Evolutionary conservation across 305 asterid genomes (phyloP).

Genomic region (Petunia hybrid): DNA sequence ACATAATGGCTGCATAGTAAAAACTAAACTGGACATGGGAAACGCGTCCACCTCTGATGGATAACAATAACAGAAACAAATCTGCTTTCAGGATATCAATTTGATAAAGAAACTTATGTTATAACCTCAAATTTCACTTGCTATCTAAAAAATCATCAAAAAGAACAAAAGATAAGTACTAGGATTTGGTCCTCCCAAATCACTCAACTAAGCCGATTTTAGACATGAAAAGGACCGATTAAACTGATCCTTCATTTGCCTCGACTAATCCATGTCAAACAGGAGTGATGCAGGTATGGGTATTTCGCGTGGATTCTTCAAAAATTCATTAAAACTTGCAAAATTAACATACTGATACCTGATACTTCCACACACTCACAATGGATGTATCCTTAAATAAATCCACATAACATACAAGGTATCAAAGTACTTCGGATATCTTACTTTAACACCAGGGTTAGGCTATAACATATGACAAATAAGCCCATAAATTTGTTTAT

Average conservation of each 20-base stretch:
- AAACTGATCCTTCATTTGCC: conserved; percentile 6
- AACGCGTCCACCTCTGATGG: conserved; percentile 1
- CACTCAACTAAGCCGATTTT: neutral
- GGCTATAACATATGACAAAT: neutral
- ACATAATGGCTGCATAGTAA: neutral
- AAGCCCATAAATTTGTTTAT: conserved; percentile 11
- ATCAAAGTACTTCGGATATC: conserved; percentile 13
- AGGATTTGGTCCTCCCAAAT: conserved; percentile 4
- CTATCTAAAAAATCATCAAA: conserved; percentile 17
- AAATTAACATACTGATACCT: neutral
- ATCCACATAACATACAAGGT: conserved; percentile 16
- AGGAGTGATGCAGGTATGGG: neutral
- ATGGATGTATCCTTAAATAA: neutral
- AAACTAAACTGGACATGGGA: neutral
- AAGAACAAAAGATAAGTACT: neutral
- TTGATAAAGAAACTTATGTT: neutral
- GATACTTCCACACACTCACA: neutral
- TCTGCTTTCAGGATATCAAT: conserved; percentile 18
- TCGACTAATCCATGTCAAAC: neutral
- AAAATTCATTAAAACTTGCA: neutral
- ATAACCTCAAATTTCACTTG: conserved; percentile 24
- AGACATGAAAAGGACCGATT: neutral
- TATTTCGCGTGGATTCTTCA: conserved; percentile 15
- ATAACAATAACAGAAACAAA: conserved; percentile 17
- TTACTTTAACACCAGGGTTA: neutral